Percentiles rank a stretch among this genome's conserved stretches.
Evolutionary conservation across 305 asterid species (phyloP).

Genomic region (Ruellia speciosa): DNA sequence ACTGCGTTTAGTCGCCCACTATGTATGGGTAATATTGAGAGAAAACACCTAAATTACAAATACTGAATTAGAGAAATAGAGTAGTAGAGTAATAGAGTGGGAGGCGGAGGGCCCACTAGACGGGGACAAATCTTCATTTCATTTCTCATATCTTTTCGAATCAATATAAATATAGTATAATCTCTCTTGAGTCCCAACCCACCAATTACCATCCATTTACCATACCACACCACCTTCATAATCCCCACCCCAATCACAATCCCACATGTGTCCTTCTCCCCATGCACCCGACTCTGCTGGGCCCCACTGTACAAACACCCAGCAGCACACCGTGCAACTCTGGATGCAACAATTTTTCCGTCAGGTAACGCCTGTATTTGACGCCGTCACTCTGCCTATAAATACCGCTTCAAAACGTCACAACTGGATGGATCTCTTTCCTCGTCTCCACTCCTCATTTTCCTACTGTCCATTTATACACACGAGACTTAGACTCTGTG

Average conservation of each 20-base stretch:
- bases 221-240: too few species aligned
- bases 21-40: too few species aligned
- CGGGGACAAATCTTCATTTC: too few species aligned
- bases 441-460: slow-evolving; percentile 36
- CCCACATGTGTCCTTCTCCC: slow-evolving; percentile 25
- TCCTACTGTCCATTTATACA: slow-evolving; percentile 21
- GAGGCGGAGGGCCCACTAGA: too few species aligned
- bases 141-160: too few species aligned
- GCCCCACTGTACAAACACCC: slow-evolving; percentile 28
- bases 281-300: slow-evolving; percentile 14
- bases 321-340: slow-evolving; percentile 31
- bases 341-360: slow-evolving; percentile 22
- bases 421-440: slow-evolving; percentile 33
- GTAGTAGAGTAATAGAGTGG: too few species aligned
- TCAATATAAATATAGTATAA: too few species aligned
- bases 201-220: too few species aligned
- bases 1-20: too few species aligned
- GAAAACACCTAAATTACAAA: too few species aligned
- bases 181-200: too few species aligned
- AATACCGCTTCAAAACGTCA: slow-evolving; percentile 30
- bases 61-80: too few species aligned
- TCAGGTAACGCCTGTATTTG: slow-evolving; percentile 45
- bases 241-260: slow-evolving; percentile 17
- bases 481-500: slow-evolving; percentile 15
- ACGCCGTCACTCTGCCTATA: slow-evolving; percentile 56